Conservation (phyloP, 495 filamentous ascomycete species). For the Talaromyces ruber region DNA sequence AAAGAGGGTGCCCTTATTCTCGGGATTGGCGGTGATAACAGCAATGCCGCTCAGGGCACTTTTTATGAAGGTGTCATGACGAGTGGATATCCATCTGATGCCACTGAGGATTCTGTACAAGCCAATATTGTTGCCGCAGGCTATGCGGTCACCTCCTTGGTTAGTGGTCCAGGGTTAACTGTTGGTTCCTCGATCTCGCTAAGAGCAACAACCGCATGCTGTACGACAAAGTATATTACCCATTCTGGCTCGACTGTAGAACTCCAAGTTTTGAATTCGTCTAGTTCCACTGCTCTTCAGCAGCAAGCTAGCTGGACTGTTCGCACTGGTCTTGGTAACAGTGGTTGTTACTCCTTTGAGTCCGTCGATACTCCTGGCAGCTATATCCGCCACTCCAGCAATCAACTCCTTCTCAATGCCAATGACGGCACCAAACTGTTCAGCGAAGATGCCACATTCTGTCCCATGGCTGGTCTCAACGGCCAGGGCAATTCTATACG, state of each 20-base stretch:
- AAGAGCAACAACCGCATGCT: slow-evolving; percentile 41
- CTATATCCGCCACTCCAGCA: slow-evolving; percentile 43
- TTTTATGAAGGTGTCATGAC: slow-evolving; percentile 58
- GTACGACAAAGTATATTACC: slow-evolving; percentile 40
- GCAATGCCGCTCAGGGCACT: slow-evolving; percentile 43
- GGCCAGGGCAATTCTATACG: slow-evolving; percentile 38
- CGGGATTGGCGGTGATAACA: slow-evolving; percentile 51
- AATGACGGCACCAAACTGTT: slow-evolving; percentile 43
- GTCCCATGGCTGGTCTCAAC: slow-evolving; percentile 34
- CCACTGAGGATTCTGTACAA: slow-evolving; percentile 46
- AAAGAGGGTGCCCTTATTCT: slow-evolving; percentile 54
- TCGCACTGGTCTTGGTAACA: slow-evolving; percentile 40
- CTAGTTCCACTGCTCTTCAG: slow-evolving; percentile 34
- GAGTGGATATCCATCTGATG: slow-evolving; percentile 46
- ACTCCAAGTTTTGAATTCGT: slow-evolving; percentile 43
- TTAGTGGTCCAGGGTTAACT: slow-evolving; percentile 36
- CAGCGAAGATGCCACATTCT: slow-evolving; percentile 48
- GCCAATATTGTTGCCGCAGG: slow-evolving; percentile 49
- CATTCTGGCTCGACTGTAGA: slow-evolving; percentile 37
- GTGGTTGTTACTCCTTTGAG: slow-evolving; percentile 48
- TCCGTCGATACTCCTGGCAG: slow-evolving; percentile 44
- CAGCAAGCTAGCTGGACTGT: slow-evolving; percentile 47
- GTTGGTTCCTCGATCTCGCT: slow-evolving; percentile 39
- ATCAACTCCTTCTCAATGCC: slow-evolving; percentile 35
- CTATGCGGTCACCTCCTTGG: slow-evolving; percentile 40